Conservation (phyloP, 2,329 filamentous ascomycete genomes). For the Thielaviopsis musarum region DNA sequence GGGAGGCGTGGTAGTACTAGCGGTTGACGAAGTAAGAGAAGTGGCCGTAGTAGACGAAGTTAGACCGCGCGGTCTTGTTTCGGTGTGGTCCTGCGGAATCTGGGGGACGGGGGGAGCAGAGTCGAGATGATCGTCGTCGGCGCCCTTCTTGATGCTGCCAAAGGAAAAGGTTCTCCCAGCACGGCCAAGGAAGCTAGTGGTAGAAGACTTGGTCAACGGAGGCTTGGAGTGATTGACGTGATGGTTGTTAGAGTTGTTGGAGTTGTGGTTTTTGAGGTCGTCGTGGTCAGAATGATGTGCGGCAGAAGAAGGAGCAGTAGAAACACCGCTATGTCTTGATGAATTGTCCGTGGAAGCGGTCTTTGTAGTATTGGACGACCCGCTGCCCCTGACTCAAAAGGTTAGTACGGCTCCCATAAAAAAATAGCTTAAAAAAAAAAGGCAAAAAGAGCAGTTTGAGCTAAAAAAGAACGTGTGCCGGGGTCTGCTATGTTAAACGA, state of each 20-base stretch:
- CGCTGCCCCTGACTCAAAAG: constrained; percentile 17
- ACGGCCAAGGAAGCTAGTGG: constrained; percentile 36
- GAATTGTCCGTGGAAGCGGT: constrained; percentile 42
- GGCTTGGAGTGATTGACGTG: constrained; percentile 24
- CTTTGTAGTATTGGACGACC: constrained; percentile 44
- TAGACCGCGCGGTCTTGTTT: constrained; percentile 5
- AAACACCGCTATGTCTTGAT: constrained; percentile 44
- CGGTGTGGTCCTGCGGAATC: constrained; percentile 9
- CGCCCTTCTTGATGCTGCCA: constrained; percentile 34
- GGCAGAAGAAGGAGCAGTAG: constrained; percentile 43
- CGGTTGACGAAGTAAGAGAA: constrained; percentile 33
- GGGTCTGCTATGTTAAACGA: constrained; percentile 1
- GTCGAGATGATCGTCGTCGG: constrained; percentile 4
- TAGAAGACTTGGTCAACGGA: constrained; percentile 27
- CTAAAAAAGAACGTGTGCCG: constrained; percentile 3
- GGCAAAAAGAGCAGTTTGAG: background rate
- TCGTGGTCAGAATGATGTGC: constrained; percentile 16
- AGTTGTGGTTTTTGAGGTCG: background rate
- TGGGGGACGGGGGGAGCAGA: constrained; percentile 19
- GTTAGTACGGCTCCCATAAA: constrained; percentile 7
- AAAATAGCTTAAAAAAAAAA: constrained; percentile 2
- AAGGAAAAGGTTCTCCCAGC: constrained; percentile 44
- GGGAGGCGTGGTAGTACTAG: constrained; percentile 35
- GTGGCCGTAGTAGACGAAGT: constrained; percentile 10
- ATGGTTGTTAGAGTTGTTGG: constrained; percentile 20